Percentiles rank a stretch among this genome's conserved stretches.
phyloP scores from a whole-genome alignment of 139 green algal species.

The Coccomyxa sp. region DNA sequence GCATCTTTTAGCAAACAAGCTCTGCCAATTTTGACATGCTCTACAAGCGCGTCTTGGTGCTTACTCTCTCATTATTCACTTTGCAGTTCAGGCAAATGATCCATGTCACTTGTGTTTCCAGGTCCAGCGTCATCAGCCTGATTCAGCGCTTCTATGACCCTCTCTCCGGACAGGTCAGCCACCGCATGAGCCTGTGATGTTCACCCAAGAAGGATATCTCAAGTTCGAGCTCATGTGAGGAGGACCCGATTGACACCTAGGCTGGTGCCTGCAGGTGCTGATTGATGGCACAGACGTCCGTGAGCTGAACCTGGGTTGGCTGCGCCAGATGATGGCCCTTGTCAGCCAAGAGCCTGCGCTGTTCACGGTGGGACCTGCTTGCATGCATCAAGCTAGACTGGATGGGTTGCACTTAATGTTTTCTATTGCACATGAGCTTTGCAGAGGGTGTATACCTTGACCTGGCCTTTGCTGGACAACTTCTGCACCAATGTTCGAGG shows the following conservation, averaged over 20 bases:
- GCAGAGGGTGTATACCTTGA: conserved; percentile 16
- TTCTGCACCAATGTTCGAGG: too few species aligned
- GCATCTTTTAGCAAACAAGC: too few species aligned
- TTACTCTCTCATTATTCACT: too few species aligned
- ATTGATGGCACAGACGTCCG: conserved; percentile 77
- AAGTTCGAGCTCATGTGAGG: too few species aligned
- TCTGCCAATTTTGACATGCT: not conserved
- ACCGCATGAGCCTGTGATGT: not conserved
- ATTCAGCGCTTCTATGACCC: conserved; percentile 93
- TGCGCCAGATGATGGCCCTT: conserved; percentile 69
- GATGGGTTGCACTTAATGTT: not conserved
- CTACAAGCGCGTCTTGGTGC: not conserved
- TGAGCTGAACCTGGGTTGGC: conserved; percentile 71
- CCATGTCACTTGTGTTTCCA: not conserved
- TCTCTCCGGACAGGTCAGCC: conserved; percentile 19
- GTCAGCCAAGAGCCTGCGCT: conserved; percentile 92
- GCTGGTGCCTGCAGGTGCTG: conserved; percentile 35
- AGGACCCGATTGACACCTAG: not conserved
- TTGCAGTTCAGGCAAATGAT: not conserved
- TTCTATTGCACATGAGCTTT: not conserved
- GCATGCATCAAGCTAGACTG: too few species aligned
- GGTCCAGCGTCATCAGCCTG: conserved; percentile 77
- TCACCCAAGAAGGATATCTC: too few species aligned
- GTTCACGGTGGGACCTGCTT: conserved; percentile 34
- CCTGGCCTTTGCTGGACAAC: not conserved